Evolutionary conservation across 192 early-diverging fungal species (phyloP).

Genomic region (Rhizophagus clarus): DNA sequence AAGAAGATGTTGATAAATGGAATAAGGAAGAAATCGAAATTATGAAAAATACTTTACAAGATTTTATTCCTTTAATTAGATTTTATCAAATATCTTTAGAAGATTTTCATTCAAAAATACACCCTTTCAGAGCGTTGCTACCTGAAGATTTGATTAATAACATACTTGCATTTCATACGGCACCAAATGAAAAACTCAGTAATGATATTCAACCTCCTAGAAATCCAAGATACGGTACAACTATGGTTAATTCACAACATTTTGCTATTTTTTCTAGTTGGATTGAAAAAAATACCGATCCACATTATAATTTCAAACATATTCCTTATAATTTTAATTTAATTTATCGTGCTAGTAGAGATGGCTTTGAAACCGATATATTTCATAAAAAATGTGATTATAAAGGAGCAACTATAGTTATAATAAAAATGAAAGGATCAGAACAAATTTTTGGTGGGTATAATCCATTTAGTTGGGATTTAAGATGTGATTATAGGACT

Average conservation of each 20-base stretch:
- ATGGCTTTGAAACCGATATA: not conserved
- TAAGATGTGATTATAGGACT: no score
- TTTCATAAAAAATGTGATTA: not conserved
- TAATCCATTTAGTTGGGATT: not conserved
- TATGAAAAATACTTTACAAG: not conserved
- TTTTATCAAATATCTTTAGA: not conserved
- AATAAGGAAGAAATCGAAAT: not conserved
- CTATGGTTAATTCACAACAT: not conserved
- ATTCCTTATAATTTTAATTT: slow-evolving; percentile 1
- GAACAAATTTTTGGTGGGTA: slow-evolving; percentile 6
- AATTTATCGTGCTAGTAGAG: not conserved
- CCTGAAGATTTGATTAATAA: not conserved
- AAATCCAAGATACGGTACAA: not conserved
- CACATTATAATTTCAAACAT: not conserved
- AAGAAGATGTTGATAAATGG: not conserved
- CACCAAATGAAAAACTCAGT: not conserved
- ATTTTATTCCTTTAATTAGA: no score
- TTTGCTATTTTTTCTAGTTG: not conserved
- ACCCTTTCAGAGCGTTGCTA: not conserved
- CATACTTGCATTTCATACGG: not conserved
- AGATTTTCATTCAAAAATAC: not conserved
- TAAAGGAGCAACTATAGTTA: not conserved
- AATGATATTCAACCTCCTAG: not conserved
- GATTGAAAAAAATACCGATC: not conserved
- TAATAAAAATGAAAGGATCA: not conserved